phyloP scores from a whole-genome alignment of 2,329 filamentous ascomycete species.

The Aspergillus melleus region DNA sequence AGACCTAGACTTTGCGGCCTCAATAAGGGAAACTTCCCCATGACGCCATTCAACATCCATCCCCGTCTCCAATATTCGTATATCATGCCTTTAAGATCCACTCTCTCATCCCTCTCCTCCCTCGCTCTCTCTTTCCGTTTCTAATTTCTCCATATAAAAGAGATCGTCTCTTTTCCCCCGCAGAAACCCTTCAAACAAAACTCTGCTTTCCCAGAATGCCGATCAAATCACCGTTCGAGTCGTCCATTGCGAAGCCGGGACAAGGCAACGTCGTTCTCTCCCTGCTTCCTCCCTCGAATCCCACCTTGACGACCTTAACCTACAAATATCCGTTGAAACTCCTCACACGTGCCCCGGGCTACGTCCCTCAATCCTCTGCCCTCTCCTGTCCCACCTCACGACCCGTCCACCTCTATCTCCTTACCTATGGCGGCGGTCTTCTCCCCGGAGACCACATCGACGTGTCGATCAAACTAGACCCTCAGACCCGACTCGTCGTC shows the following conservation, averaged over 20 bases:
- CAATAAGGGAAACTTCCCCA: constrained; percentile 9
- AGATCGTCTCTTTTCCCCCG: constrained; percentile 1
- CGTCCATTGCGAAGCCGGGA: constrained; percentile 71
- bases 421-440: constrained; percentile 92
- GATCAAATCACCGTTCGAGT: constrained; percentile 69
- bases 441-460: constrained; percentile 82
- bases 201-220: constrained; percentile 27
- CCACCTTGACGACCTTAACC: constrained; percentile 70
- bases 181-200: constrained; percentile 17
- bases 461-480: constrained; percentile 66
- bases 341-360: constrained; percentile 72
- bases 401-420: constrained; percentile 79
- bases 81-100: constrained; percentile 13
- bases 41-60: constrained; percentile 12
- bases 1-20: constrained; percentile 2
- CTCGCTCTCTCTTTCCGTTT: constrained; percentile 1
- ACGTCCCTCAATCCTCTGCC: constrained; percentile 52
- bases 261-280: constrained; percentile 74
- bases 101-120: constrained; percentile 5
- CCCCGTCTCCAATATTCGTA: background rate
- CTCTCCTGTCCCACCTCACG: constrained; percentile 33
- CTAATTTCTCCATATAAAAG: background rate
- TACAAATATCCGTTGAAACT: constrained; percentile 97
- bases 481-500: constrained; percentile 64
- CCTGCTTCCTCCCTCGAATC: constrained; percentile 68